Percentiles rank a stretch among this genome's conserved stretches.
phyloP scores from a whole-genome alignment of 2,329 filamentous ascomycete genomes.

The Sarocladium oryzae region DNA sequence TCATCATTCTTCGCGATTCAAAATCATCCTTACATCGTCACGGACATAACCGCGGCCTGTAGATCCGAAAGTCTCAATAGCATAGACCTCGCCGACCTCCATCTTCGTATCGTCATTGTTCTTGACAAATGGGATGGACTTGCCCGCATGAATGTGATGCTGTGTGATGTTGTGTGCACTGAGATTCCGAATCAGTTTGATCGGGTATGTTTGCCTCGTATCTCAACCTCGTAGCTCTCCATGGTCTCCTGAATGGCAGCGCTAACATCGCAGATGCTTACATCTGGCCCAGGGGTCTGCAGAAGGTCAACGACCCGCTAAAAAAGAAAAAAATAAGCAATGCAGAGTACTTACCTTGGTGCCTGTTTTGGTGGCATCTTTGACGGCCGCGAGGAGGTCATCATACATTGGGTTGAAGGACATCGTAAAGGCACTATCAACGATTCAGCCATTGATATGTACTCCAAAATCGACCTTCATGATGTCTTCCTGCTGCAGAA shows the following conservation, averaged over 20 bases:
- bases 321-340: too few relatives aligned
- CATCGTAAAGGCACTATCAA: constrained; percentile 72
- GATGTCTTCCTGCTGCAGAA: constrained; percentile 63
- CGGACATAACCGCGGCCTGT: constrained; percentile 76
- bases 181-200: constrained; percentile 76
- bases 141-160: constrained; percentile 81
- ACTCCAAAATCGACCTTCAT: constrained; percentile 75
- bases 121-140: constrained; percentile 87
- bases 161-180: constrained; percentile 81
- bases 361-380: constrained; percentile 74
- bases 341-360: constrained; percentile 59
- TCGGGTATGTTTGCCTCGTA: constrained; percentile 69
- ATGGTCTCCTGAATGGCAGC: constrained; percentile 78
- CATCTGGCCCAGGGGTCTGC: constrained; percentile 70
- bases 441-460: constrained; percentile 68
- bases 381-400: constrained; percentile 63
- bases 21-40: constrained; percentile 34
- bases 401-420: constrained; percentile 67
- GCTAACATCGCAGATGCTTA: constrained; percentile 75
- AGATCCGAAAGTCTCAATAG: constrained; percentile 88
- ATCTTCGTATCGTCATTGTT: constrained; percentile 79
- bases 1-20: too few relatives aligned
- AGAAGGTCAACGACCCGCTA: constrained; percentile 10
- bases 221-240: constrained; percentile 84
- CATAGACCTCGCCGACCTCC: constrained; percentile 90